Conservation (phyloP, 1,284 basidiomycete species). For the Ceratobasidium sp. region DNA sequence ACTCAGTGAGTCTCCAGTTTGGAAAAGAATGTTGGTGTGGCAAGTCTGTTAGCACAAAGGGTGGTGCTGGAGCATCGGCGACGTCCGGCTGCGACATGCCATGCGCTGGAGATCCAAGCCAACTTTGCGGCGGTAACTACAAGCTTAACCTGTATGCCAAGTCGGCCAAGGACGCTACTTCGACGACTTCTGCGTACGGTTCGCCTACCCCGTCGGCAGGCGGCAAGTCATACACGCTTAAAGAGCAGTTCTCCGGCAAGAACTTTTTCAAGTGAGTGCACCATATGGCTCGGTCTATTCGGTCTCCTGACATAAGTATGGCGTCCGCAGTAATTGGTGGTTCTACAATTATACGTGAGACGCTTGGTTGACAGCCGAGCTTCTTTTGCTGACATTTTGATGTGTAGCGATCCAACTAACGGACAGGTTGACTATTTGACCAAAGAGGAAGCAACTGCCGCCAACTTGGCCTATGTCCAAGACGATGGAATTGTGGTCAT, state of each 20-base stretch:
- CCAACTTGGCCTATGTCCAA: conserved; percentile 22
- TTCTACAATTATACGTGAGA: conserved; percentile 31
- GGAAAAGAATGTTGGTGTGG: conserved; percentile 35
- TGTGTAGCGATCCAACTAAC: conserved; percentile 43
- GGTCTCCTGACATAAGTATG: background rate
- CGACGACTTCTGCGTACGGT: background rate
- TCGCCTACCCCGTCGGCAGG: conserved; percentile 20
- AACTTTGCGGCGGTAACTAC: conserved; percentile 28
- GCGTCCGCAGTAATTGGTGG: conserved; percentile 13
- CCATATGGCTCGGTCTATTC: conserved; percentile 2
- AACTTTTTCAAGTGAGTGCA: conserved; percentile 51
- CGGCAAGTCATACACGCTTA: conserved; percentile 45
- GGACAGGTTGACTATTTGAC: conserved; percentile 34
- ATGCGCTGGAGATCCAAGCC: conserved; percentile 27
- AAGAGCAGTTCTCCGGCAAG: conserved; percentile 53
- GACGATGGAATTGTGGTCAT: conserved; percentile 41
- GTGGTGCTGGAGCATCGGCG: background rate
- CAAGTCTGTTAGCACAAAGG: background rate
- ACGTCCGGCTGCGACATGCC: conserved; percentile 23
- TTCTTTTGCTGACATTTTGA: conserved; percentile 56
- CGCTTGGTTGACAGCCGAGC: background rate
- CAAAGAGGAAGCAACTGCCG: conserved; percentile 7
- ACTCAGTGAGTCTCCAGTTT: conserved; percentile 3
- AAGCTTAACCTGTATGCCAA: conserved; percentile 20
- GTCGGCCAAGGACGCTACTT: background rate